Evolutionary conservation across 2,329 filamentous ascomycete species (phyloP).

Genomic region (Nigrospora osmanthi): DNA sequence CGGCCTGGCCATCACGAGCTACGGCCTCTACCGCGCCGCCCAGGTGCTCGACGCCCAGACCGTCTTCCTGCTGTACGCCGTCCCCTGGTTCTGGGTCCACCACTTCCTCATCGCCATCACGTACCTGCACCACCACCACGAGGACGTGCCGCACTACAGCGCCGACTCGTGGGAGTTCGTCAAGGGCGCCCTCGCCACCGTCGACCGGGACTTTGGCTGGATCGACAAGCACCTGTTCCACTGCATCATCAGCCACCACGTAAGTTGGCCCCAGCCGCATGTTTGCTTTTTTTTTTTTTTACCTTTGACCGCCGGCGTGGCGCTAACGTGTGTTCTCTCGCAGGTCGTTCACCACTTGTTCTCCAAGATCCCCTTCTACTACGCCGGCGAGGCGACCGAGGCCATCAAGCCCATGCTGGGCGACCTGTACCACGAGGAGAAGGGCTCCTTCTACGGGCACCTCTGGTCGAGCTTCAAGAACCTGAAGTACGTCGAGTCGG

Average conservation of each 20-base stretch:
- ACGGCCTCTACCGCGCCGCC: constrained; percentile 42
- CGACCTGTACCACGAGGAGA: constrained; percentile 32
- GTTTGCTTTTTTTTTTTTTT: constrained; percentile 25
- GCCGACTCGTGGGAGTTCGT: constrained; percentile 53
- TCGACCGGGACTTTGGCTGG: constrained; percentile 59
- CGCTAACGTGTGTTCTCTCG: constrained; percentile 45
- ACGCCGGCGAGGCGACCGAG: constrained; percentile 40
- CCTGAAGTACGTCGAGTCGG: constrained; percentile 25
- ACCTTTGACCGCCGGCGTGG: constrained; percentile 49
- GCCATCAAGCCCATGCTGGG: constrained; percentile 40
- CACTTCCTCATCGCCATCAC: constrained; percentile 69
- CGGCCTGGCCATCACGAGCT: constrained; percentile 44
- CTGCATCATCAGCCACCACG: constrained; percentile 52
- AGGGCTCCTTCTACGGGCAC: constrained; percentile 21
- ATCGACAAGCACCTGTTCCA: constrained; percentile 60
- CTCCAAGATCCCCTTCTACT: constrained; percentile 44
- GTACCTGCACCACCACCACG: constrained; percentile 66
- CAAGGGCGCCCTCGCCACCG: constrained; percentile 53
- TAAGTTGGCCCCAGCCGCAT: constrained; percentile 40
- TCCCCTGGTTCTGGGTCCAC: constrained; percentile 64
- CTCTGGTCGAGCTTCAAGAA: constrained; percentile 22
- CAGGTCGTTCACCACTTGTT: constrained; percentile 44
- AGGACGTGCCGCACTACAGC: constrained; percentile 48
- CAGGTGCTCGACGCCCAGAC: constrained; percentile 48
- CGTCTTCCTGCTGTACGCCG: constrained; percentile 49